Base-by-base conservation (phyloP, 441 rosid genomes). In the Rhodomyrtus psidioides region DNA sequence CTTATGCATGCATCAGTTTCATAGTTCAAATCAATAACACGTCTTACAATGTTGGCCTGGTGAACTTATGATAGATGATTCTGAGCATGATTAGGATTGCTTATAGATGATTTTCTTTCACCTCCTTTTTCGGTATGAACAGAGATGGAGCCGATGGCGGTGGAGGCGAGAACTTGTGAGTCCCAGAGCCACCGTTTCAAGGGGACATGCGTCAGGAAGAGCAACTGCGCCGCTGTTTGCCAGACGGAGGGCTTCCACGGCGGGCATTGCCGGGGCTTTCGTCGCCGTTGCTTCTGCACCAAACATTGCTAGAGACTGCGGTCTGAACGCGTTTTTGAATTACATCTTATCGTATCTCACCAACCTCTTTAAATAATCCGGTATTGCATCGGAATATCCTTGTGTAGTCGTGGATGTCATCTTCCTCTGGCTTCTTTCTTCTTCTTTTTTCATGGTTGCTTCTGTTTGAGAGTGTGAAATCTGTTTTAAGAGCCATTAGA, bases 241-340 rank as follows among this genome's bases (percentile, higher is more conserved):
- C 55, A 85, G 46, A 85, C 87, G 3, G 83, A 85, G 87, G 86
- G 87, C 84, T 79, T 79, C 87, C 86, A 54, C 3, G 55, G 86
- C 3, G 86, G 86, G 13, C 86, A 74, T n/a, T 84, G 86, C 83
- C 65, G 83, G 27, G 86, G 86, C 51, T 74, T 84, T 42, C 86
- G 83, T 5, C 83, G 70, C 76, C 60, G 86, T 26, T 84, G 86
- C 86, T 84, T 84, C 83, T 84, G 86, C 83, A 84, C 86, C 65
- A 84, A 74, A 0, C 39, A 65, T 23, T 84, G 86, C 82, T 74
- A 84, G 27, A 26, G 28, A 13, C n/a, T 7, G 49, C 16, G 49
- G 49, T 34, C 26, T 12, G 79, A 7, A 70, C 49, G 49, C 26
- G 79, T 49, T 39, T 70, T 21, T 39, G 26, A 19, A 34, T 19